These are phyloP conservation scores for Amoebophrya sp. DNA, from an alignment of 169 alveolate genomes.

Conservation along the genomic window DNA sequence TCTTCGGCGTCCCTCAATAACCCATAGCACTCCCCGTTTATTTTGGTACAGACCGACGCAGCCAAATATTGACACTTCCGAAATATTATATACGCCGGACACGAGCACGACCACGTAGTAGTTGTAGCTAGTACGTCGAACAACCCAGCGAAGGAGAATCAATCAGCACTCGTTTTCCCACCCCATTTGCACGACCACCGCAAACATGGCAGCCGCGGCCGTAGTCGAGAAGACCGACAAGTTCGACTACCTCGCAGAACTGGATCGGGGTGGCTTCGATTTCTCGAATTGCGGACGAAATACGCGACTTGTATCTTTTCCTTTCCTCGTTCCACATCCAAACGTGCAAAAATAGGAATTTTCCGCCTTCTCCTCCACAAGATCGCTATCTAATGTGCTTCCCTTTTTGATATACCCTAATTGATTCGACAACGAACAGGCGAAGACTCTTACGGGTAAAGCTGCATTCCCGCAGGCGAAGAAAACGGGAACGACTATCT, in stretches of 20 bases:
- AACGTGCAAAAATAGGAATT: too few species aligned
- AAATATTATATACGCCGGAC: too few species aligned
- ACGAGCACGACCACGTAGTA: too few species aligned
- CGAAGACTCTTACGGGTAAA: not conserved
- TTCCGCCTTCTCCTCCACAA: not conserved
- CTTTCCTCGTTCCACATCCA: too few species aligned
- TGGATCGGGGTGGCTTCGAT: constrained; percentile 25
- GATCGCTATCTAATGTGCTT: not conserved
- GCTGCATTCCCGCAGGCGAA: not conserved
- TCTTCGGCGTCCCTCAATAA: too few species aligned
- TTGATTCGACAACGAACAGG: not conserved
- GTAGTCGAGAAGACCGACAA: not conserved
- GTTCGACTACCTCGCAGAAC: not conserved
- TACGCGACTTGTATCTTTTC: not conserved
- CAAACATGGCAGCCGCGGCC: not conserved
- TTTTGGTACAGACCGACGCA: too few species aligned
- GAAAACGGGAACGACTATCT: constrained; percentile 90
- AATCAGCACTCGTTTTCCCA: too few species aligned
- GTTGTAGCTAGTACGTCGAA: too few species aligned
- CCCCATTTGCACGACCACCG: too few species aligned
- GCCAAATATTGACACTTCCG: too few species aligned
- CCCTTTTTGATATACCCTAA: not conserved
- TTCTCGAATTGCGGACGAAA: constrained; percentile 19
- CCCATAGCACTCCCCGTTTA: too few species aligned
- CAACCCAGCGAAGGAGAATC: too few species aligned